Percentiles rank a stretch among this genome's conserved stretches.
phyloP scores from a whole-genome alignment of 495 filamentous ascomycete species.

The Durotheca rogersii region DNA sequence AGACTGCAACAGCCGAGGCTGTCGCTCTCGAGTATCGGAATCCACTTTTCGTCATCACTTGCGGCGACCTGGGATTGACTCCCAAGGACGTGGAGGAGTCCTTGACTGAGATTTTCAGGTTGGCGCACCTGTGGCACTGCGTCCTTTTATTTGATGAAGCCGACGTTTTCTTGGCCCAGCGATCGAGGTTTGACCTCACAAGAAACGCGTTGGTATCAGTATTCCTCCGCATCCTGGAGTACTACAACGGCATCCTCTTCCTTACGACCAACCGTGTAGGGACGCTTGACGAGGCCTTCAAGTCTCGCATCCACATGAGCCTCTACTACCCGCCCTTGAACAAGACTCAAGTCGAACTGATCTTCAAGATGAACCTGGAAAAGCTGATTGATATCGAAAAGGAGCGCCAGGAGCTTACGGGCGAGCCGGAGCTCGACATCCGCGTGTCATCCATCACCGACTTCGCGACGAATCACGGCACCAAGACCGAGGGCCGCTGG shows the following conservation, averaged over 20 bases:
- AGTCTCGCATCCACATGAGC: constrained; percentile 39
- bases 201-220: constrained; percentile 75
- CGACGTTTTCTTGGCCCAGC: constrained; percentile 47
- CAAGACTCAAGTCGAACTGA: constrained; percentile 31
- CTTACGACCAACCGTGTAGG: constrained; percentile 51
- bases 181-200: constrained; percentile 37
- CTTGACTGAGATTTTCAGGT: constrained; percentile 48
- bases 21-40: constrained; percentile 45
- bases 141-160: constrained; percentile 53
- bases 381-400: constrained; percentile 75
- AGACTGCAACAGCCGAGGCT: constrained; percentile 56
- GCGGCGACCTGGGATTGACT: constrained; percentile 51
- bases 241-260: constrained; percentile 55
- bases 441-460: constrained; percentile 14
- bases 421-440: constrained; percentile 45
- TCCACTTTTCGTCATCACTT: constrained; percentile 53
- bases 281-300: constrained; percentile 43
- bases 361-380: constrained; percentile 42
- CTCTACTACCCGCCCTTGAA: constrained; percentile 70
- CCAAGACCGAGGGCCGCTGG: constrained; percentile 29
- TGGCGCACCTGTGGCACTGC: constrained; percentile 52
- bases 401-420: constrained; percentile 63
- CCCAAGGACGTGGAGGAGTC: constrained; percentile 28
- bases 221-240: constrained; percentile 65
- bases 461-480: constrained; percentile 17